These are phyloP conservation scores for Euphorbia schlechtendalii DNA, from an alignment of 441 rosid genomes.

Conservation along the genomic window DNA sequence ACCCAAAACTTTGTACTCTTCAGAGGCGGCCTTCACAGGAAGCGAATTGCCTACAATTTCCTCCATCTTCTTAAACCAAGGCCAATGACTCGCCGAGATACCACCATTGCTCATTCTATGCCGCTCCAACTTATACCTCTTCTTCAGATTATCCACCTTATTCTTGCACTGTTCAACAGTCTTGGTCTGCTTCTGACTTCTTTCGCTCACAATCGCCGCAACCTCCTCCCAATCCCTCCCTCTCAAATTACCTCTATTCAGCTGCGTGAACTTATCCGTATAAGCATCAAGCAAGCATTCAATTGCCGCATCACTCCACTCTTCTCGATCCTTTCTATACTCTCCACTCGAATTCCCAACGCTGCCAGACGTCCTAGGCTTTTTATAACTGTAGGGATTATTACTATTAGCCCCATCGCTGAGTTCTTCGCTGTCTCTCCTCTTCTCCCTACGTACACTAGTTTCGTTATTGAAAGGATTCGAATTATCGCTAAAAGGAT, in stretches of 20 bases:
- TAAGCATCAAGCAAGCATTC: slow-evolving; percentile 62
- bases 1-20: slow-evolving; percentile 21
- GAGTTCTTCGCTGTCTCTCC: slow-evolving; percentile 41
- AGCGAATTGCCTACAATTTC: slow-evolving; percentile 70
- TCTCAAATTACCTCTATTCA: slow-evolving; percentile 77
- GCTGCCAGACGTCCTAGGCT: slow-evolving; percentile 29
- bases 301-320: slow-evolving; percentile 92
- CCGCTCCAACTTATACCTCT: slow-evolving; percentile 78
- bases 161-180: slow-evolving; percentile 98
- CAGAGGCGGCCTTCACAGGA: slow-evolving; percentile 7
- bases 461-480: slow-evolving; percentile 29
- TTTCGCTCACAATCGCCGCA: slow-evolving; percentile 63
- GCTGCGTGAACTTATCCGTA: slow-evolving; percentile 62
- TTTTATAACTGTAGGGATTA: slow-evolving; percentile 34
- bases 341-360: slow-evolving; percentile 7
- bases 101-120: slow-evolving; percentile 61
- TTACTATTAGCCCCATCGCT: slow-evolving; percentile 10
- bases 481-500: slow-evolving; percentile 31
- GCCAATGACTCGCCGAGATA: slow-evolving; percentile 71
- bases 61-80: slow-evolving; percentile 90
- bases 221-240: slow-evolving; percentile 99
- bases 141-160: slow-evolving; percentile 90
- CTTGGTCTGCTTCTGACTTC: slow-evolving; percentile 53
- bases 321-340: too few relatives aligned
- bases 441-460: slow-evolving; percentile 39